Percentiles rank a stretch among this genome's conserved stretches.
phyloP scores from a whole-genome alignment of 805 yeast genomes.

The Yamadazyma sp. region DNA sequence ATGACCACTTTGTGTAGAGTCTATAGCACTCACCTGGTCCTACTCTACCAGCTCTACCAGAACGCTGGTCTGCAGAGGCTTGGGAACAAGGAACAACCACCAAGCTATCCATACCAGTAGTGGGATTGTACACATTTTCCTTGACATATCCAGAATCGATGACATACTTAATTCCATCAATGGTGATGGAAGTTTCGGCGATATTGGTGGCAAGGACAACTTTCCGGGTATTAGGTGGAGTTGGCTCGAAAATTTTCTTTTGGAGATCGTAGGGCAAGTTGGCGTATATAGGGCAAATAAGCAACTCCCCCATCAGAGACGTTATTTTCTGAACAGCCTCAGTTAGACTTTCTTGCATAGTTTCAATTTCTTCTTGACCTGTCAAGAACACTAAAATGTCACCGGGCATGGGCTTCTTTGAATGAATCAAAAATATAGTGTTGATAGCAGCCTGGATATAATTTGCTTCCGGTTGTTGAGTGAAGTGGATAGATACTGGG shows the following conservation, averaged over 20 bases:
- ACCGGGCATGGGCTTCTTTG: conserved; percentile 60
- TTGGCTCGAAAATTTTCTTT: conserved; percentile 77
- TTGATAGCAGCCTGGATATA: conserved; percentile 87
- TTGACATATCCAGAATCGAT: conserved; percentile 48
- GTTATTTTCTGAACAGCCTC: conserved; percentile 70
- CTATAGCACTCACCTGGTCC: conserved; percentile 61
- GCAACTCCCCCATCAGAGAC: conserved; percentile 54
- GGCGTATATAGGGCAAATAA: conserved; percentile 87
- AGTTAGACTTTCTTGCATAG: conserved; percentile 65
- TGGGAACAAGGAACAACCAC: conserved; percentile 47
- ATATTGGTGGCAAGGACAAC: conserved; percentile 94
- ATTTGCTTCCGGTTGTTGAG: conserved; percentile 86
- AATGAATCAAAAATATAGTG: conserved; percentile 85
- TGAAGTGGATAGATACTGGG: conserved; percentile 84
- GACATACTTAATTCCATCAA: conserved; percentile 43
- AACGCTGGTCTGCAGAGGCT: conserved; percentile 74
- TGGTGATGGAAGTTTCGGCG: conserved; percentile 53
- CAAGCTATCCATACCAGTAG: conserved; percentile 46
- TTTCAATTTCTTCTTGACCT: conserved; percentile 95
- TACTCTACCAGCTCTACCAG: conserved; percentile 73
- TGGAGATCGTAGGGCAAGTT: conserved; percentile 87
- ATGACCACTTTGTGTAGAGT: conserved; percentile 82
- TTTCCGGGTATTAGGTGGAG: conserved; percentile 76
- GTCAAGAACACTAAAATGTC: conserved; percentile 90
- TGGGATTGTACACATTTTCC: conserved; percentile 42